These are phyloP conservation scores for Saussurea involucrata DNA, from an alignment of 129 eudicot species.

Conservation along the genomic window DNA sequence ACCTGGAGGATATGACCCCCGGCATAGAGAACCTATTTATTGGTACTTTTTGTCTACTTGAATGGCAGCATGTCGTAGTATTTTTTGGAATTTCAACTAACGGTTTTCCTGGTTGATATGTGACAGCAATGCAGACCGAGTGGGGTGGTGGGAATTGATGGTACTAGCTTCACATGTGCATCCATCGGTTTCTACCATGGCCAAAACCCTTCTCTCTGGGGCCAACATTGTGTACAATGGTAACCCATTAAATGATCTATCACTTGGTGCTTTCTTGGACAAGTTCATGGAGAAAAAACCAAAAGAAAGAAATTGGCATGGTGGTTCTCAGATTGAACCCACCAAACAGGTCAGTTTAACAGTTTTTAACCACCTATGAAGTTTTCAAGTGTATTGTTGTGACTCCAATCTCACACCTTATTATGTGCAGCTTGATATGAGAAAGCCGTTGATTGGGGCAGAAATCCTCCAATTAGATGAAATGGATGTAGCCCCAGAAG, in stretches of 20 bases:
- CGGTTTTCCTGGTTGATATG: slow-evolving; percentile 16
- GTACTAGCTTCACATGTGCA: slow-evolving; percentile 83
- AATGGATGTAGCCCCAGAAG: slow-evolving; percentile 89
- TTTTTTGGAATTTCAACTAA: background rate
- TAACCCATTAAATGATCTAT: slow-evolving; percentile 79
- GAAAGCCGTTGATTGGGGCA: slow-evolving; percentile 71
- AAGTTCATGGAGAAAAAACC: slow-evolving; percentile 99
- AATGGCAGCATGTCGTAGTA: background rate
- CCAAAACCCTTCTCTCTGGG: slow-evolving; percentile 87
- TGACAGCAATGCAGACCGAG: slow-evolving; percentile 85
- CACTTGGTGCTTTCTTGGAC: slow-evolving; percentile 81
- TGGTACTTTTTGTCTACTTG: slow-evolving; percentile 37
- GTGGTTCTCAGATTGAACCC: slow-evolving; percentile 94
- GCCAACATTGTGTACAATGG: slow-evolving; percentile 91
- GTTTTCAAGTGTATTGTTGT: background rate
- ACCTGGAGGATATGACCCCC: slow-evolving; percentile 86
- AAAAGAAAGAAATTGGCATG: slow-evolving; percentile 88
- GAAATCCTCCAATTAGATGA: slow-evolving; percentile 84
- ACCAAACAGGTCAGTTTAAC: slow-evolving; percentile 76
- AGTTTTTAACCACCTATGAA: background rate
- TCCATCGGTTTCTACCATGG: slow-evolving; percentile 97
- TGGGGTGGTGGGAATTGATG: slow-evolving; percentile 94
- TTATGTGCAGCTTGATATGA: slow-evolving; percentile 71
- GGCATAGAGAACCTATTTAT: slow-evolving; percentile 84
- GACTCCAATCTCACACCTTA: background rate